Percentiles rank a stretch among this genome's conserved stretches.
These are phyloP conservation scores for Microcos paniculata DNA, from an alignment of 345 rosid genomes.

Conservation along the genomic window DNA sequence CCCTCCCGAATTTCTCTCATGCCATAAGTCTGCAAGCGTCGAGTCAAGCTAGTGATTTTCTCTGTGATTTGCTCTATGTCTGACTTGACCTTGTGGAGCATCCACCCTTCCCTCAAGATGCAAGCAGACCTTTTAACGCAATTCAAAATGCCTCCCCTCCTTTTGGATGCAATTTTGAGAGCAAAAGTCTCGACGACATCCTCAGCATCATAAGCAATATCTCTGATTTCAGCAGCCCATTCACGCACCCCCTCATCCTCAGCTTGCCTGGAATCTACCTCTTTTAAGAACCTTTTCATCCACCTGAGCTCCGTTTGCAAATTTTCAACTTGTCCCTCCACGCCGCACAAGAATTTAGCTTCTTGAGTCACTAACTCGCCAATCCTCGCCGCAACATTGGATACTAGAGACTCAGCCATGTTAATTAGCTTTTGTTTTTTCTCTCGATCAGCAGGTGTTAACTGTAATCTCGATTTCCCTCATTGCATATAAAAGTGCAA, in stretches of 20 bases:
- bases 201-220: constrained; percentile 5
- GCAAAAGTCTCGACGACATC: not conserved
- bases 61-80: not conserved
- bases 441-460: no score
- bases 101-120: not conserved
- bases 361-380: not conserved
- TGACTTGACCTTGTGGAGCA: not conserved
- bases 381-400: not conserved
- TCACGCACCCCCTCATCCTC: not conserved
- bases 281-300: constrained; percentile 6
- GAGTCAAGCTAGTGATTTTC: not conserved
- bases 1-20: not conserved
- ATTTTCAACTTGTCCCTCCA: not conserved
- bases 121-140: not conserved
- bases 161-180: not conserved
- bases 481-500: no score
- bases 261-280: not conserved
- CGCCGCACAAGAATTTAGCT: not conserved
- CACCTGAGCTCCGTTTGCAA: constrained; percentile 7
- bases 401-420: not conserved
- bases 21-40: not conserved
- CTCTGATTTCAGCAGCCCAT: constrained; percentile 11
- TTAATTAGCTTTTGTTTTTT: no score
- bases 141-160: not conserved
- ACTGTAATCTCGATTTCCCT: no score